Base-by-base conservation (phyloP, 768 basidiomycete species). In the Tricholoma bakamatsutake region DNA sequence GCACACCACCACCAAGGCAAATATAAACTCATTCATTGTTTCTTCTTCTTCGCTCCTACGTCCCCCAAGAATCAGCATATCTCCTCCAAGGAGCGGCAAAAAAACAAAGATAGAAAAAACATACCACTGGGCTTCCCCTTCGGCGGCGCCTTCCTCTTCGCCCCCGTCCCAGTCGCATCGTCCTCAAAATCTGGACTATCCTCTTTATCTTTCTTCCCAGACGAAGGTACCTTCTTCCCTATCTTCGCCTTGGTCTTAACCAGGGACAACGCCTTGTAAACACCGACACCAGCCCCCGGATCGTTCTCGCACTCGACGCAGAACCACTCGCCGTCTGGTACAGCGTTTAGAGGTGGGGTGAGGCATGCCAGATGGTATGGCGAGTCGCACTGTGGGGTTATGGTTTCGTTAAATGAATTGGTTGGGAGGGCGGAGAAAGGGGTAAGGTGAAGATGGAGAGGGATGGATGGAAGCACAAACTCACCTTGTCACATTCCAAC, bases 301-400 rank as follows among this genome's bases (percentile, higher is more conserved):
- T 80, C 77, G 33, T 76, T 75, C 9, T 71, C 69, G 65, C 93
- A 96, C 54, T 81, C 76, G 0, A 87, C 84, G 64, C 93, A 96
- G 76, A 93, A 93, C 93, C 93, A 94, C 72, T 94, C 90, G 35
- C 90, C 95, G 33, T 89, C 87, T 0, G 95, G 95, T 15, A 95
- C 75, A 4, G 77, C 82, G 13, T 73, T 67, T 46, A 98, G 71
- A 2, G 93, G 91, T 15, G 93, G 93, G 42, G 76, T 72, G 45
- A 95, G 80, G 68, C 95, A 98, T 11, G 76, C 76, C 12, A 90
- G 75, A 68, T 98, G 95, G 68, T 88, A 96, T 1, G 93, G 90
- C 42, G 80, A 77, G 66, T 98, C 95, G 66, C 95, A 98, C 90
- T 96, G 58, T 9, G n/a, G 15, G 17, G n/a, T 40, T n/a, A 18